Evolutionary conservation across 2,329 filamentous ascomycete genomes (phyloP).

Genomic region (Scedosporium aurantiacum): DNA sequence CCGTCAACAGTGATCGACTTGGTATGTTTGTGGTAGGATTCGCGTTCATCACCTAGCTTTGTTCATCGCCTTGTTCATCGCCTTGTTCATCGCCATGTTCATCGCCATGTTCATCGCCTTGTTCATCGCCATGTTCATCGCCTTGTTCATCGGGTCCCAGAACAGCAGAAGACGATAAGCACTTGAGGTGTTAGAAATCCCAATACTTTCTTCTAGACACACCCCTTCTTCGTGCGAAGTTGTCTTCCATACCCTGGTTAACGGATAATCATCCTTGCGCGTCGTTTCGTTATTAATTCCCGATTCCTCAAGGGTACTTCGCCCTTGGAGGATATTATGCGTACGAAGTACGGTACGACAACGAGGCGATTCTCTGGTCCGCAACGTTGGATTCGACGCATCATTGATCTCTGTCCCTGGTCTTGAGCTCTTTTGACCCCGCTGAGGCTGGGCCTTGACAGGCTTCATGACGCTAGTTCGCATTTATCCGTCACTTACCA

Average conservation of each 20-base stretch:
- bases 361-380: too few species aligned
- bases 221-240: too few species aligned
- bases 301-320: neutral
- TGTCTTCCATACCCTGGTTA: neutral
- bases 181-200: too few species aligned
- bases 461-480: neutral
- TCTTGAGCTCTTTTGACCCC: neutral
- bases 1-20: neutral
- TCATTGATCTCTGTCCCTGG: too few species aligned
- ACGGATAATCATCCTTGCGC: neutral
- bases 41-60: neutral
- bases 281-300: neutral
- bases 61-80: neutral
- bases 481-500: conserved; percentile 1
- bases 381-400: too few species aligned
- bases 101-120: too few species aligned
- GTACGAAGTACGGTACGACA: too few species aligned
- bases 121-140: too few species aligned
- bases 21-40: neutral
- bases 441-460: neutral
- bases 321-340: neutral
- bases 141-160: too few species aligned
- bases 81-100: too few species aligned
- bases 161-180: too few species aligned
- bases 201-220: neutral